These are phyloP conservation scores for Saccharomyces hybrid DNA, from an alignment of 1,139 yeast genomes.

Conservation along the genomic window DNA sequence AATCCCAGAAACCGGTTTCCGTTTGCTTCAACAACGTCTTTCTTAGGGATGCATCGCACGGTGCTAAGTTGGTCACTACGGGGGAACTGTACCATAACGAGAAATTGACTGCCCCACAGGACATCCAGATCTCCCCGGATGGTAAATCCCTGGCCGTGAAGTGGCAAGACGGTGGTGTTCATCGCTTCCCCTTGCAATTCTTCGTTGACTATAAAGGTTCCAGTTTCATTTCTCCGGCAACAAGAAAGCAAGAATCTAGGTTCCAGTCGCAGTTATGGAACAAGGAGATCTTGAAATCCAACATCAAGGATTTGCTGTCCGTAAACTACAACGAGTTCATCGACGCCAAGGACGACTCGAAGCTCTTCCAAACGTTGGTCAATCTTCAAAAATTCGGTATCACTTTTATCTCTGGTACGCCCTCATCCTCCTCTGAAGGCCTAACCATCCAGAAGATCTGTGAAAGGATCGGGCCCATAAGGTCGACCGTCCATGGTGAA, in stretches of 20 bases:
- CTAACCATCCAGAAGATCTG: constrained; percentile 44
- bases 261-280: constrained; percentile 40
- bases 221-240: constrained; percentile 32
- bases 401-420: constrained; percentile 40
- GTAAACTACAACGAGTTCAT: constrained; percentile 20
- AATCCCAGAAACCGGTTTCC: constrained; percentile 17
- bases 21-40: constrained; percentile 49
- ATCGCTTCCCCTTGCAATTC: constrained; percentile 43
- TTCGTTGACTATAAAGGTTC: constrained; percentile 38
- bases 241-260: constrained; percentile 29
- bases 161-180: constrained; percentile 51
- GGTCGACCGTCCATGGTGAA: constrained; percentile 67
- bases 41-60: constrained; percentile 57
- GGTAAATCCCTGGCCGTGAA: constrained; percentile 35
- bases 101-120: constrained; percentile 27
- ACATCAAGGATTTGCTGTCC: constrained; percentile 15
- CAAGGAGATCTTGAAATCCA: constrained; percentile 25
- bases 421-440: constrained; percentile 8
- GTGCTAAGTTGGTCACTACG: constrained; percentile 63
- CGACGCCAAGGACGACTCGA: constrained; percentile 34
- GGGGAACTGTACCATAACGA: constrained; percentile 38
- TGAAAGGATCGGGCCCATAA: constrained; percentile 58
- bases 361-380: constrained; percentile 38
- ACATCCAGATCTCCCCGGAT: constrained; percentile 30
- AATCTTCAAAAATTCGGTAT: constrained; percentile 55